Evolutionary conservation across 495 filamentous ascomycete species (phyloP), one percentile per base, ranked within the genome.

Genomic region (Penicillium cosmopolitanum): DNA sequence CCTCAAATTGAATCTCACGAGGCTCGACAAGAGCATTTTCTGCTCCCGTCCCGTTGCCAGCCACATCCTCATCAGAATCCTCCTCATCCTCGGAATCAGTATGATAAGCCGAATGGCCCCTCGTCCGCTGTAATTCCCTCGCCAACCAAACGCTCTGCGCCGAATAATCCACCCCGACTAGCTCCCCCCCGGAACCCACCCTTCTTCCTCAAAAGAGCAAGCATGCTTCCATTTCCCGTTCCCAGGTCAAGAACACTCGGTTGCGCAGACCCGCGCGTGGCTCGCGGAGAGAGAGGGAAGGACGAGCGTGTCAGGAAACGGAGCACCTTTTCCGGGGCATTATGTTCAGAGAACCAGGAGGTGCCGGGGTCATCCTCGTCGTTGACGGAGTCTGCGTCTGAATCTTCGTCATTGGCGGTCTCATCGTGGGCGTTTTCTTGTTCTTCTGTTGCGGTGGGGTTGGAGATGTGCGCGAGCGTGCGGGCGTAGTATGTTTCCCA

Each of bases 121-220:
- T 68, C 21, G 66, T 61, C 56, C 64, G 35, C 73, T 80, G 77
- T 70, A 80, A 73, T 66, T 77, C 67, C 44, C 76, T 69, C 50
- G 92, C 91, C 44, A 98, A 77, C 74, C 84, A 75, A 9, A 97
- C 83, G 66, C 89, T 92, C 66, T 76, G 68, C 16, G 73, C 70
- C 50, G 89, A 92, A 64, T 98, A 98, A 78, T 98, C 94, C 23
- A 97, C 89, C 0, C 95, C 95, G 0, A 96, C 69, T 82, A 97
- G 85, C 4, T 66, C 63, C 0, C 91, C 91, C 92, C 15, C 23
- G 15, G 68, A 83, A 89, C 1, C 69, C 77, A 34, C 82, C 83
- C n/a, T 69, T 73, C 46, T 87, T 87, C 21, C 85, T 71, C 12
- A 98, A 76, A 18, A 85, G 78, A 60, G 95, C 93, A 3, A 97